Evolutionary conservation across 352 stramenopile species (phyloP).

Genomic region (Globisporangium mamillatum): DNA sequence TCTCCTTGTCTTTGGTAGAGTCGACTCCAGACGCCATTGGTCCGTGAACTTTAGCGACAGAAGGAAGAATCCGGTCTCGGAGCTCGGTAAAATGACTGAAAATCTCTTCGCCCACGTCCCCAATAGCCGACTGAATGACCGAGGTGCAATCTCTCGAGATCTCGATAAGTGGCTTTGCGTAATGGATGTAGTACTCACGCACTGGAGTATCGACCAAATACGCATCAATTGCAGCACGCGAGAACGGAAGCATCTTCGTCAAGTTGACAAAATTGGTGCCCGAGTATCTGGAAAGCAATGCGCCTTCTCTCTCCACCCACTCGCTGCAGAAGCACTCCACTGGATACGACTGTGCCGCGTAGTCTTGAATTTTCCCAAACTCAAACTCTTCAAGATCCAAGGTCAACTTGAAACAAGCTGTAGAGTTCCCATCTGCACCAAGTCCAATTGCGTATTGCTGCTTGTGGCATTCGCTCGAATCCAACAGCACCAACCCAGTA

Average conservation of each 20-base stretch:
- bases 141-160: slow-evolving; percentile 23
- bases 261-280: slow-evolving; percentile 24
- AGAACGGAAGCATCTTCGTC: slow-evolving; percentile 40
- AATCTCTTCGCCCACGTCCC: slow-evolving; percentile 13
- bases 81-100: neutral
- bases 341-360: slow-evolving; percentile 28
- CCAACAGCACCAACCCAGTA: slow-evolving; percentile 30
- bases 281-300: slow-evolving; percentile 25
- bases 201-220: slow-evolving; percentile 14
- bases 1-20: slow-evolving; percentile 6
- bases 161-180: slow-evolving; percentile 38
- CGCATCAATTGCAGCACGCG: slow-evolving; percentile 9
- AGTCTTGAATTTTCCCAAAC: slow-evolving; percentile 24
- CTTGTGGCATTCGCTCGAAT: slow-evolving; percentile 33
- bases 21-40: neutral
- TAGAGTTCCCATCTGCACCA: neutral
- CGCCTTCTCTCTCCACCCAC: slow-evolving; percentile 39
- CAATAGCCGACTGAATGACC: slow-evolving; percentile 29
- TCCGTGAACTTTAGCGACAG: neutral
- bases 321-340: slow-evolving; percentile 41
- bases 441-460: neutral
- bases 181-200: slow-evolving; percentile 30
- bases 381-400: slow-evolving; percentile 35
- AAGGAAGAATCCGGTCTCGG: neutral
- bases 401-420: slow-evolving; percentile 24